Evolutionary conservation across 352 stramenopile species (phyloP), one percentile per base, ranked within the genome.

Genomic region (Phytophthora pini): DNA sequence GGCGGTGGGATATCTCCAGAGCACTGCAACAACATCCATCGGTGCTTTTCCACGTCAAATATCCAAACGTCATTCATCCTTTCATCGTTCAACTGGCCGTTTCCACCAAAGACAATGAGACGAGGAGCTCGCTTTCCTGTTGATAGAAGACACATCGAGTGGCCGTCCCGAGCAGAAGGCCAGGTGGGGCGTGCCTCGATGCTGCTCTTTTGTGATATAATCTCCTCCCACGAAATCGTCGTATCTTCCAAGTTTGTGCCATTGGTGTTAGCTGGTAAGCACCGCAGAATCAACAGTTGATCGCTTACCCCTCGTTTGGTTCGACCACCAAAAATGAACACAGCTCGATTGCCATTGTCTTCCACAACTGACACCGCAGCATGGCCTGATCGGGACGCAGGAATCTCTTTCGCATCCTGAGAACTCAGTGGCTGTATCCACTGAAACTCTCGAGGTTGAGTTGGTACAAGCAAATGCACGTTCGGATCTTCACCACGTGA

Each of bases 21-120:
- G 40, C 77, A 90, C 13, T 63, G 10, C 11, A 89, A 15, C 41
- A 66, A 10, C 15, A 56, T 69, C 86, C 86, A 94, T 15, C 43
- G 22, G 17, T 52, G 32, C 8, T 62, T 68, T 5, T 48, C 27
- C 1, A 79, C n/a, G 48, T 91, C 63, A 38, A 88, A 89, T 6
- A 81, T 32, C 86, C 86, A 94, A 15, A 83, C 63, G 46, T 94
- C 86, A 61, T 89, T 85, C 68, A 87, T 79, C 38, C 80, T 90
- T 12, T 89, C 75, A 4, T 89, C 69, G 15, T 75, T 89, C n/a
- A 76, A 62, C 63, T 92, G 82, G 8, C 80, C 82, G 65, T 92
- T 92, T 15, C 84, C 86, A 55, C 86, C 86, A 45, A 92, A 91
- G 5, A 91, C 38, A 24, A 94, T 38, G 15, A 82, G 46, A 36